These are phyloP conservation scores for Lasiodiplodia citricola DNA, from an alignment of 2,329 filamentous ascomycete species.

Conservation along the genomic window DNA sequence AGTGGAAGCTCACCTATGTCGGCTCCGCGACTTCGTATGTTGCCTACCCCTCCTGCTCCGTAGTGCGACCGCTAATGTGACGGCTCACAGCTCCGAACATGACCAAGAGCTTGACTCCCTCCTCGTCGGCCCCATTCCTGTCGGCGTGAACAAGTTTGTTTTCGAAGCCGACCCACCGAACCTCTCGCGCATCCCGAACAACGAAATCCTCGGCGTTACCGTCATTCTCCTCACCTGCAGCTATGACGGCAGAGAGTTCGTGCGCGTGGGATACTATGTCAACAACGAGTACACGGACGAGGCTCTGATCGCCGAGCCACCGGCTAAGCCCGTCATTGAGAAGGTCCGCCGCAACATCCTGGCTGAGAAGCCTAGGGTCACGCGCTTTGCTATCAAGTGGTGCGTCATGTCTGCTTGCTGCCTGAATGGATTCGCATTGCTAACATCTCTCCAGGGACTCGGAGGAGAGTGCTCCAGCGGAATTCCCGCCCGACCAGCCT, in stretches of 20 bases:
- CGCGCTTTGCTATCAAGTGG: constrained; percentile 98
- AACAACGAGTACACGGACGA: constrained; percentile 99
- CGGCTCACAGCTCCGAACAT: constrained; percentile 78
- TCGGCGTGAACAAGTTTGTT: constrained; percentile 98
- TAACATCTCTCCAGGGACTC: constrained; percentile 73
- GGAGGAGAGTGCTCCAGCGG: constrained; percentile 93
- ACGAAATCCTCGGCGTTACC: constrained; percentile 95
- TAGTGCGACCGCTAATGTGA: constrained; percentile 31
- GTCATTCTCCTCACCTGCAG: constrained; percentile 95
- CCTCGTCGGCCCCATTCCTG: constrained; percentile 94
- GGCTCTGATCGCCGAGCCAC: constrained; percentile 86
- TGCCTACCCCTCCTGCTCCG: constrained; percentile 8
- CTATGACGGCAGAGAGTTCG: constrained; percentile 95
- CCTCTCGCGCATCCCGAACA: constrained; percentile 86
- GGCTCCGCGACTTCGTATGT: constrained; percentile 95
- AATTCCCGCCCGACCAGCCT: constrained; percentile 96
- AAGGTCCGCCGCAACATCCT: constrained; percentile 91
- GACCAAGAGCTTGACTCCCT: constrained; percentile 98
- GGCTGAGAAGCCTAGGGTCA: constrained; percentile 96
- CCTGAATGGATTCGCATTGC: not conserved
- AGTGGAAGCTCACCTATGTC: constrained; percentile 99
- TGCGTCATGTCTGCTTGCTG: constrained; percentile 53
- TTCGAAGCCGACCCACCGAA: constrained; percentile 96
- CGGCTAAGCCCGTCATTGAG: constrained; percentile 89
- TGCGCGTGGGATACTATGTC: constrained; percentile 98